Percentiles rank a stretch among this genome's conserved stretches.
Evolutionary conservation across 129 eudicot genomes (phyloP).

Genomic region (Centella asiatica): DNA sequence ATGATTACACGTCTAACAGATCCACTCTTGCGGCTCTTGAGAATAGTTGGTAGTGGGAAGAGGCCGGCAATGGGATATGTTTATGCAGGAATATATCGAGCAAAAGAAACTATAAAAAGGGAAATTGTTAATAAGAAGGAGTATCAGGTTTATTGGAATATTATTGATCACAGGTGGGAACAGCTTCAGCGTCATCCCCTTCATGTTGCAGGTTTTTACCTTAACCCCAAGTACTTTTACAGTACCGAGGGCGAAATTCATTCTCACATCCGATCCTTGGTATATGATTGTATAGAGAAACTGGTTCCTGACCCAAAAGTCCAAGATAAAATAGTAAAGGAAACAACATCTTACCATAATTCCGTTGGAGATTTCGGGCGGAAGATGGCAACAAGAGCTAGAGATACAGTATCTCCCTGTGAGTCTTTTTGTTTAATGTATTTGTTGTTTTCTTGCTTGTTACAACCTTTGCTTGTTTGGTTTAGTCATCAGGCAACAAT

Average conservation of each 20-base stretch:
- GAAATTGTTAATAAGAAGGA: constrained; percentile 58
- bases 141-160: constrained; percentile 66
- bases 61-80: constrained; percentile 85
- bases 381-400: constrained; percentile 80
- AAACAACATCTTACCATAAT: constrained; percentile 55
- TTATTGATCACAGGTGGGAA: constrained; percentile 83
- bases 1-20: constrained; percentile 48
- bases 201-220: constrained; percentile 78
- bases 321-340: constrained; percentile 86
- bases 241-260: constrained; percentile 61
- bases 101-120: constrained; percentile 71
- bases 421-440: constrained; percentile 2
- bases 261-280: constrained; percentile 55
- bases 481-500: neutral
- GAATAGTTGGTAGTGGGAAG: constrained; percentile 61
- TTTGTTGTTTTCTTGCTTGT: neutral
- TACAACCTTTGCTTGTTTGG: neutral
- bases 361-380: constrained; percentile 87
- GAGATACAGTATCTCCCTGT: constrained; percentile 75
- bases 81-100: constrained; percentile 83
- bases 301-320: constrained; percentile 64
- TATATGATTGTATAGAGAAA: constrained; percentile 81
- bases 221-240: constrained; percentile 77
- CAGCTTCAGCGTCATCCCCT: constrained; percentile 76
- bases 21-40: constrained; percentile 60